These are phyloP conservation scores for Balakata baccata DNA, from an alignment of 345 rosid species.

Conservation along the genomic window DNA sequence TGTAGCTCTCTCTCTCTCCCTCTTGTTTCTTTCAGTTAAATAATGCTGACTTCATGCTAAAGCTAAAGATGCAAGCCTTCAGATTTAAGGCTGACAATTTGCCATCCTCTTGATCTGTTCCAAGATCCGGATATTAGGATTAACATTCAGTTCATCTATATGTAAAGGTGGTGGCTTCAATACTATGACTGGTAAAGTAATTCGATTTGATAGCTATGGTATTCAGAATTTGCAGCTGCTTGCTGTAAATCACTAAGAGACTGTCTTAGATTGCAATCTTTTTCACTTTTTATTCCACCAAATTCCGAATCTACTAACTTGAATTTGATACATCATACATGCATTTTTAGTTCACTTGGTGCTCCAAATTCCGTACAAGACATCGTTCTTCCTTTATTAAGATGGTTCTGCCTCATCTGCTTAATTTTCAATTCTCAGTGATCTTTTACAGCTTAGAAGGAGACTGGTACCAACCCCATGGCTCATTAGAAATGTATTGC, in stretches of 20 bases:
- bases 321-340: not conserved
- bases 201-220: too few species aligned
- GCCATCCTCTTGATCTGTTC: not conserved
- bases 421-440: not conserved
- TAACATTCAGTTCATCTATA: not conserved
- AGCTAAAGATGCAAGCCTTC: not conserved
- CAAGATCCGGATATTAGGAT: not conserved
- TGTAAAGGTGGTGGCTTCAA: too few species aligned
- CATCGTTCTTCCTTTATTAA: not conserved
- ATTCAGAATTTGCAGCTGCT: too few species aligned
- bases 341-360: not conserved
- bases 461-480: slow-evolving; percentile 87
- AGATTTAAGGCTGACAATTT: not conserved
- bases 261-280: too few species aligned
- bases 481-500: slow-evolving; percentile 66
- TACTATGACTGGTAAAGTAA: too few species aligned
- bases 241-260: too few species aligned
- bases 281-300: too few species aligned
- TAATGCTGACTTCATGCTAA: slow-evolving; percentile 1
- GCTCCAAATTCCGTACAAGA: not conserved
- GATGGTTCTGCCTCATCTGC: not conserved
- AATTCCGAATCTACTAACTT: too few species aligned
- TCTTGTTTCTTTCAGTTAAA: not conserved
- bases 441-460: slow-evolving; percentile 66
- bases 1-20: not conserved